Conservation (phyloP, 1,284 basidiomycete species). For the Pulveroboletus sp. region DNA sequence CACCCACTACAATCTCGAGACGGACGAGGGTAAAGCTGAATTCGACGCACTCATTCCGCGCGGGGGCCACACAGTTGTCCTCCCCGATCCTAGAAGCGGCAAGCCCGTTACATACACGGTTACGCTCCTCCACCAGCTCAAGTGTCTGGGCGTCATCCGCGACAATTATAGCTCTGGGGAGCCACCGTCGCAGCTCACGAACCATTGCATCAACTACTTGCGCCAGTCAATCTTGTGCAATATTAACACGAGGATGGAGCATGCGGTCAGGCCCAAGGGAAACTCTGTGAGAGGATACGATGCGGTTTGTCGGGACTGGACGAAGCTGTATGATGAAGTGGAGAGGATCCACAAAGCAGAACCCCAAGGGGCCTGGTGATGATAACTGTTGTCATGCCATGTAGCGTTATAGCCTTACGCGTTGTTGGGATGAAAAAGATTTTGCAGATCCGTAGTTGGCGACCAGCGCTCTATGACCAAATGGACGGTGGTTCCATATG, state of each 20-base stretch:
- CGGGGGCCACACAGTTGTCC: conserved; percentile 14
- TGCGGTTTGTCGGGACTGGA: conserved; percentile 18
- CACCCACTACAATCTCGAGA: conserved; percentile 10
- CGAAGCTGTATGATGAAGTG: conserved; percentile 20
- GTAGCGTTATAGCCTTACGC: neutral
- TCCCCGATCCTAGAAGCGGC: conserved; percentile 15
- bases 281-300: conserved; percentile 18
- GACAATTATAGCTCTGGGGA: conserved; percentile 9
- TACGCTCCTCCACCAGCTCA: conserved; percentile 18
- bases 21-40: conserved; percentile 17
- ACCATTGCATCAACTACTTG: conserved; percentile 20
- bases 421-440: too few species aligned
- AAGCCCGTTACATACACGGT: conserved; percentile 22
- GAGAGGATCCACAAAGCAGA: conserved; percentile 10
- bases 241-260: conserved; percentile 18
- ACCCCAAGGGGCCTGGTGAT: neutral
- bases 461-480: too few species aligned
- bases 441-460: neutral
- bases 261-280: conserved; percentile 13
- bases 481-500: neutral
- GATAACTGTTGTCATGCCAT: neutral
- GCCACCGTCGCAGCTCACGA: conserved; percentile 11
- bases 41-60: conserved; percentile 20
- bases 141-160: conserved; percentile 19
- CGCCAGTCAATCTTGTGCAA: conserved; percentile 17